Evolutionary conservation across 331 rosid genomes (phyloP).

Genomic region (Quercus phellos): DNA sequence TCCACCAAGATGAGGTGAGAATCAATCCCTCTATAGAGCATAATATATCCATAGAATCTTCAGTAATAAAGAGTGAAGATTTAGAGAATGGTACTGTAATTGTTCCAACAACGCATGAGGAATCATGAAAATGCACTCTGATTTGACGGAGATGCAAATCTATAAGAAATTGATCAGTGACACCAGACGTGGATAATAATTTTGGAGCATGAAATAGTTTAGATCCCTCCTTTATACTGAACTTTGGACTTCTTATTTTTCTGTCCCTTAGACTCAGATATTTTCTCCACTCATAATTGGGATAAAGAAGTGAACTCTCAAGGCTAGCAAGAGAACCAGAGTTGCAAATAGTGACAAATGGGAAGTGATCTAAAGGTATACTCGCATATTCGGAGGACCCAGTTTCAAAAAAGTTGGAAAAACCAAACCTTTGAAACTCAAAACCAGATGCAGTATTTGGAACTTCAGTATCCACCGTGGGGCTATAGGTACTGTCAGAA

Average conservation of each 20-base stretch:
- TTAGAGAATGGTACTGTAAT: conserved; percentile 49
- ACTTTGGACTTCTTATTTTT: conserved; percentile 34
- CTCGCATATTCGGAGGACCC: conserved; percentile 60
- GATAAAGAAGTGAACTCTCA: conserved; percentile 47
- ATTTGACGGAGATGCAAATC: conserved; percentile 51
- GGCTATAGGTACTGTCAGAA: conserved; percentile 23
- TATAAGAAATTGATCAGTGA: conserved; percentile 30
- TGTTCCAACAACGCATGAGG: conserved; percentile 66
- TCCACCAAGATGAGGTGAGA: conserved; percentile 71
- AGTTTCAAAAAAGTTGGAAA: conserved; percentile 68
- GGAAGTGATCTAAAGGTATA: conserved; percentile 68
- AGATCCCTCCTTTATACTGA: conserved; percentile 25
- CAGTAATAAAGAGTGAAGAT: conserved; percentile 48
- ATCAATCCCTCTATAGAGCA: conserved; percentile 69
- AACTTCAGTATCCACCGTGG: conserved; percentile 25
- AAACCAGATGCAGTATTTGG: conserved; percentile 23
- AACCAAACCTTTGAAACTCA: conserved; percentile 66
- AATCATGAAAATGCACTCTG: conserved; percentile 80
- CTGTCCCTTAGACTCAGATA: conserved; percentile 43
- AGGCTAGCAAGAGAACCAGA: conserved; percentile 56
- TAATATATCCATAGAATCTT: conserved; percentile 53
- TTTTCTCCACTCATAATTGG: conserved; percentile 73
- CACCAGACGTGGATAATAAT: conserved; percentile 26
- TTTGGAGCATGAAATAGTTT: conserved; percentile 28
- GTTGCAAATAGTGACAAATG: conserved; percentile 63